Conservation (phyloP, 2,329 filamentous ascomycete species). For the Elsinoe fawcettii region DNA sequence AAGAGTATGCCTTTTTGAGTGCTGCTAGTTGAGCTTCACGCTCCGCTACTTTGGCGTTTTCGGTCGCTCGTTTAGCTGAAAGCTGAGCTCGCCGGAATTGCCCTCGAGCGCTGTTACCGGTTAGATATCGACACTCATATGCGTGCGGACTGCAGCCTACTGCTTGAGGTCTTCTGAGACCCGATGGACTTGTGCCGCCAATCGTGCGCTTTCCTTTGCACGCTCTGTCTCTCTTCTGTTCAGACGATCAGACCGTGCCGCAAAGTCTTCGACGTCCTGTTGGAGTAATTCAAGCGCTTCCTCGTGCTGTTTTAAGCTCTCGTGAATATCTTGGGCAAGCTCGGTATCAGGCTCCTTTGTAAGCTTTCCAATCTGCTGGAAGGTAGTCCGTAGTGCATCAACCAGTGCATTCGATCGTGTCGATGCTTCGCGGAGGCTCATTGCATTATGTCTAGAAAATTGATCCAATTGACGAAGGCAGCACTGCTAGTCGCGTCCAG, state of each 20-base stretch:
- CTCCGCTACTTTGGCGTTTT: constrained; percentile 66
- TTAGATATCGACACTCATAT: background rate
- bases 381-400: constrained; percentile 45
- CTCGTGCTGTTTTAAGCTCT: constrained; percentile 66
- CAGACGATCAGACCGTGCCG: constrained; percentile 35
- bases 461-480: background rate
- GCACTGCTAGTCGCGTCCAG: background rate
- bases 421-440: constrained; percentile 14
- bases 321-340: constrained; percentile 71
- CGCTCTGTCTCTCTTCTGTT: constrained; percentile 44
- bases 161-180: constrained; percentile 62
- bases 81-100: constrained; percentile 78
- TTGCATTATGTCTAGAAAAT: background rate
- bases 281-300: constrained; percentile 74
- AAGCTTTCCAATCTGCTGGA: constrained; percentile 49
- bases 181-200: constrained; percentile 59
- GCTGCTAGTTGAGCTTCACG: constrained; percentile 66
- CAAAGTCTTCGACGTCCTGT: constrained; percentile 69
- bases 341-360: constrained; percentile 57
- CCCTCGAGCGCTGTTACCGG: constrained; percentile 45
- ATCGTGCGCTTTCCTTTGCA: constrained; percentile 55
- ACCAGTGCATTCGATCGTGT: constrained; percentile 36
- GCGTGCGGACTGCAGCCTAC: constrained; percentile 40
- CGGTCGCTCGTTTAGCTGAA: constrained; percentile 65
- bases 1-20: constrained; percentile 41